Evolutionary conservation across 2,329 filamentous ascomycete genomes (phyloP).

Genomic region (Ploettnerulaceae sp.): DNA sequence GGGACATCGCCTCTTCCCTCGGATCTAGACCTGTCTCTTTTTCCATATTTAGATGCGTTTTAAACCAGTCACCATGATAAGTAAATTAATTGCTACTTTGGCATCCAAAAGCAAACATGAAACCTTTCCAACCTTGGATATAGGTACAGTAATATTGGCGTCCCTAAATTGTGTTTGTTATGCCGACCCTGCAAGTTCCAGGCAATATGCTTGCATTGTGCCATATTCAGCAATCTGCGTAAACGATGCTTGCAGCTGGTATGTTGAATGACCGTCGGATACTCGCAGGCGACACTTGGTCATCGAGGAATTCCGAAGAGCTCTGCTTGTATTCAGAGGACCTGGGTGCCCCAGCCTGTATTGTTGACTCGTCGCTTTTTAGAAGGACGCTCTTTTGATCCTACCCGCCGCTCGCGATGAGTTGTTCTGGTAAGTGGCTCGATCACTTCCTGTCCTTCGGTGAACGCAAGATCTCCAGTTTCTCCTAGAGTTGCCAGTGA

Average conservation of each 20-base stretch:
- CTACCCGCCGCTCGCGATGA: background rate
- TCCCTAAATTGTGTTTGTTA: no score
- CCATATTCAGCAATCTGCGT: slow-evolving; percentile 1
- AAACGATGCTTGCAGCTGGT: background rate
- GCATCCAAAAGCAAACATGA: background rate
- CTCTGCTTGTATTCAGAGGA: no score
- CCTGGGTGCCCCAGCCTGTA: background rate
- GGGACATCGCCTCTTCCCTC: no score
- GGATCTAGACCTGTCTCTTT: no score
- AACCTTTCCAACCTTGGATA: background rate
- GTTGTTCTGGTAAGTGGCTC: background rate
- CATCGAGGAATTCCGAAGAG: background rate
- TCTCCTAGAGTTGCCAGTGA: slow-evolving; percentile 55
- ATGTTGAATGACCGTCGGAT: background rate
- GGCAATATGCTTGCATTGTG: slow-evolving; percentile 1
- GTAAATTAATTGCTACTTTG: no score
- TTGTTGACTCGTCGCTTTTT: slow-evolving; percentile 17
- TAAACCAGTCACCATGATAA: no score
- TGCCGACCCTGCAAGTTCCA: background rate
- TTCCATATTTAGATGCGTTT: no score
- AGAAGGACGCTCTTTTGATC: slow-evolving; percentile 5
- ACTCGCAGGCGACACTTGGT: background rate
- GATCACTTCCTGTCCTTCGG: slow-evolving; percentile 44
- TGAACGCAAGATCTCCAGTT: slow-evolving; percentile 66
- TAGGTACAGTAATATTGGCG: no score